Percentiles rank a stretch among this genome's conserved stretches.
phyloP scores from a whole-genome alignment of 306 rosid genomes.

The Rosa chinensis region DNA sequence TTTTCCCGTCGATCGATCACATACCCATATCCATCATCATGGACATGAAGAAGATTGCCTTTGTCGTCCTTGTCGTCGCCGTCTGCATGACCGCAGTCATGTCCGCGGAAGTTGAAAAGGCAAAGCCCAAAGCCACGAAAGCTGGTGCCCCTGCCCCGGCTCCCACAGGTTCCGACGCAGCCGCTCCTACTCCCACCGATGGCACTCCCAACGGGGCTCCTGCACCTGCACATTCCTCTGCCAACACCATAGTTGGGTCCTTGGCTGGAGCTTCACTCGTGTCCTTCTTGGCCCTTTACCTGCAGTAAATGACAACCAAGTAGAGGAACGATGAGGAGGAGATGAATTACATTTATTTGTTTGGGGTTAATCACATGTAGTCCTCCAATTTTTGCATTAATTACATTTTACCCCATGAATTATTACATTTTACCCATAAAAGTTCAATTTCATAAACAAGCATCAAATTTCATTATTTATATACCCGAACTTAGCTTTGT shows the following conservation, averaged over 20 bases:
- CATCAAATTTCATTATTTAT: no score
- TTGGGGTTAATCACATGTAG: not conserved
- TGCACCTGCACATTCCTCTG: not conserved
- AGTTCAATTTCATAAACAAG: no score
- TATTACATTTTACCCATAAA: no score
- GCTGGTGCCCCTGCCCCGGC: not conserved
- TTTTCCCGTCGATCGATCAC: slow-evolving; percentile 5
- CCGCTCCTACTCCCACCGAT: not conserved
- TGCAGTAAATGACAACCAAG: slow-evolving; percentile 10
- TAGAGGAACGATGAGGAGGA: not conserved
- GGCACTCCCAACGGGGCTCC: not conserved
- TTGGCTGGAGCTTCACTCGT: slow-evolving; percentile 24
- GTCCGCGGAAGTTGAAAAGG: not conserved
- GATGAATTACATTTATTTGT: not conserved
- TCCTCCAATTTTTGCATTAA: not conserved
- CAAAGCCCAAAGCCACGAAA: not conserved
- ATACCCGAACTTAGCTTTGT: no score
- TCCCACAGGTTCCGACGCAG: not conserved
- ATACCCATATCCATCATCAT: not conserved
- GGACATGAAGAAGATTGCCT: slow-evolving; percentile 27
- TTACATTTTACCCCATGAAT: no score
- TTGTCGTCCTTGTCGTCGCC: slow-evolving; percentile 4
- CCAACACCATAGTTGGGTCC: not conserved
- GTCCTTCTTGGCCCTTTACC: slow-evolving; percentile 17
- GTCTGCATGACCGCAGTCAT: slow-evolving; percentile 15